Conservation (phyloP, 2,329 filamentous ascomycete species). For the Cryphonectria radicalis region DNA sequence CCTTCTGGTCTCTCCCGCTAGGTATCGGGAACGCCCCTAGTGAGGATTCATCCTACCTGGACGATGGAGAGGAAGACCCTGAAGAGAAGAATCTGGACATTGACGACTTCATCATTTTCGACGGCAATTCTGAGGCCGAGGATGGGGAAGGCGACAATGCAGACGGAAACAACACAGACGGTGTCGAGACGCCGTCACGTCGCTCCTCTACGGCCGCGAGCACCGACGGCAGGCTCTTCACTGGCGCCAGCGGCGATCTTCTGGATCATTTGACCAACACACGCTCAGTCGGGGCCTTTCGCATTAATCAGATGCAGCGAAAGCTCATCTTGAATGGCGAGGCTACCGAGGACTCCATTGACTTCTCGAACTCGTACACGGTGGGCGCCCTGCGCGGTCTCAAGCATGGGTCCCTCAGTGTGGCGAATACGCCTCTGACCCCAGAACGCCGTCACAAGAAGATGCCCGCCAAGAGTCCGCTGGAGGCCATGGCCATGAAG, state of each 20-base stretch:
- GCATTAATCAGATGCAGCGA: constrained; percentile 67
- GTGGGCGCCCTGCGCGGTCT: constrained; percentile 65
- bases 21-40: constrained; percentile 50
- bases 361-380: constrained; percentile 64
- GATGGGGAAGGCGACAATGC: constrained; percentile 53
- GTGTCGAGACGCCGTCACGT: constrained; percentile 56
- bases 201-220: constrained; percentile 46
- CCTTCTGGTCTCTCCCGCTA: constrained; percentile 55
- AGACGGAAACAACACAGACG: constrained; percentile 51
- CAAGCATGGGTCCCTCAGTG: constrained; percentile 67
- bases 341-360: constrained; percentile 64
- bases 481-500: constrained; percentile 55
- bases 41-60: constrained; percentile 43
- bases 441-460: constrained; percentile 65
- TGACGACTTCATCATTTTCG: constrained; percentile 74
- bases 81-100: constrained; percentile 69
- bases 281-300: constrained; percentile 75
- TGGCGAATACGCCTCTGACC: constrained; percentile 70
- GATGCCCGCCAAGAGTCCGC: constrained; percentile 52
- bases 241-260: constrained; percentile 52
- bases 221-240: constrained; percentile 47
- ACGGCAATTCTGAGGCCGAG: constrained; percentile 64
- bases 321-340: constrained; percentile 64
- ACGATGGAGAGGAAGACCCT: constrained; percentile 57
- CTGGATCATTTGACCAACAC: constrained; percentile 71